Base-by-base conservation (phyloP, 2,329 filamentous ascomycete species). In the Ophiocordyceps camponoti-saundersi region DNA sequence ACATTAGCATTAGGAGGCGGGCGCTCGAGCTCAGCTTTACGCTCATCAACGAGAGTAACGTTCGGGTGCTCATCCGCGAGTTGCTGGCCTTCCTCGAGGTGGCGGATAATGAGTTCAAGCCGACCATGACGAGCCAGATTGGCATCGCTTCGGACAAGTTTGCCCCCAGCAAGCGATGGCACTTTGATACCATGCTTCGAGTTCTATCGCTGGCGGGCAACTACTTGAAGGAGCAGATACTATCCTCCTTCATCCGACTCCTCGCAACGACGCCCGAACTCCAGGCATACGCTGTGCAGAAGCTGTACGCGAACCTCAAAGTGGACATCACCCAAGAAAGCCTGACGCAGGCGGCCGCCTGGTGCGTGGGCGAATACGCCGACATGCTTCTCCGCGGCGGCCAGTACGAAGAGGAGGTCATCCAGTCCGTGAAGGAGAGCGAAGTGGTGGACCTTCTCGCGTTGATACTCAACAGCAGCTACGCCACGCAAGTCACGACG, bases 1-100 rank as follows among this genome's bases (percentile, higher is more conserved):
- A 98, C 68, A 96, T 98, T 63, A 96, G 90, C 67, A 98, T 98
- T 57, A 78, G 93, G 58, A 77, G 92, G 59, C 79, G 92, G 65
- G 92, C 92, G n/a, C 74, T 98, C 39, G 92, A 98, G 60, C 78
- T 98, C 48, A 96, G 92, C 65, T 98, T 98, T 60, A 98, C 93
- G 5, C 71, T 98, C 46, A 95, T 98, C 65, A 96, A 98, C 61
- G 92, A 96, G 61, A 79, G 82, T 64, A 98, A 98, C 57, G 88
- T 98, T 34, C 81, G 92, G 39, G 85, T 96, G 5, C 73, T 98
- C 39, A 92, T 98, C 50, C 73, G 93, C 52, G 93, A 98, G 61
- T 71, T 98, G 40, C 72, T 98, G 42, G 88, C 92, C 7, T 98
- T 98, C 72, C 66, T 98, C 48, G 92, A 98, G 63, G 88, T 95